Evolutionary conservation across 225 moss, liverwort and hornwort species (phyloP).

Genomic region (Pseudisothecium myosuroides): DNA sequence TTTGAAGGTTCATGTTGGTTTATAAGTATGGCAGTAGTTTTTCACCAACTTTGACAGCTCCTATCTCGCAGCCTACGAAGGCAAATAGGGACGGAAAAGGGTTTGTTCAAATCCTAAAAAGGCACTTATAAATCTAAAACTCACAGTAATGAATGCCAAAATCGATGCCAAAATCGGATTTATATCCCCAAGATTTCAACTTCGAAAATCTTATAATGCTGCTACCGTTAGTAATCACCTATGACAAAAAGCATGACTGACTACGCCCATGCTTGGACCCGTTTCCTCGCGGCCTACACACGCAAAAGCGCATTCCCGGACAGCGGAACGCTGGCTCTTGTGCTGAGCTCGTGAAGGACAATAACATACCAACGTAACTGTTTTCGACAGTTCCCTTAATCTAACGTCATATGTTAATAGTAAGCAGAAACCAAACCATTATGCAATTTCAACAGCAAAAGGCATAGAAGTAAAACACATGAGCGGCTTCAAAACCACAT

Average conservation of each 20-base stretch:
- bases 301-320: neutral
- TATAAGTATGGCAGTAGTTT: neutral
- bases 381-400: neutral
- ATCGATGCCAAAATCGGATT: neutral
- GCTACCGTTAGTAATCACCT: too few species aligned
- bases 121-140: neutral
- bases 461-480: too few species aligned
- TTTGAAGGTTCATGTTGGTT: neutral
- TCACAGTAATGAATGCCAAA: too few species aligned
- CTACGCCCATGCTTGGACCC: too few species aligned
- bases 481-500: too few species aligned
- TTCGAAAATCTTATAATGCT: neutral
- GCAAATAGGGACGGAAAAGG: neutral
- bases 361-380: neutral
- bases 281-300: neutral
- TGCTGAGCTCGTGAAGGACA: neutral
- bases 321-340: too few species aligned
- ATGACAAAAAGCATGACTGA: neutral
- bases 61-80: neutral
- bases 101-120: neutral
- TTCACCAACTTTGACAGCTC: neutral
- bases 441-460: neutral
- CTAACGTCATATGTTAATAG: neutral
- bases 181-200: too few species aligned
- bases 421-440: neutral